Evolutionary conservation across 805 yeast genomes (phyloP), one percentile per base, ranked within the genome.

Genomic region (Diddensiella santjacobensis): DNA sequence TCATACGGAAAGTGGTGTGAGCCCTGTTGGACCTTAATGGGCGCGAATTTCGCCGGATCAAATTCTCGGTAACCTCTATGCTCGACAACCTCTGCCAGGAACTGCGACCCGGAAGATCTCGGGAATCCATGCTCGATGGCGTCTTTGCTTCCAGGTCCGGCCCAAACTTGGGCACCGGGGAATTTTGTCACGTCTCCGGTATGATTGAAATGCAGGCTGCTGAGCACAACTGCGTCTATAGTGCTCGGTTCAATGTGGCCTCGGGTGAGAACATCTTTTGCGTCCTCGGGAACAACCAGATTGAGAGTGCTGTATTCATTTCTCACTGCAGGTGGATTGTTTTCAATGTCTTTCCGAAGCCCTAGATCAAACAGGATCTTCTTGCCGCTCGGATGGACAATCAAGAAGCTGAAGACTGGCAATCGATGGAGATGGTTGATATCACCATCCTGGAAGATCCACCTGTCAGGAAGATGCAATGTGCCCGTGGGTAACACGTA

Each of bases 281-380:
- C 31, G 13, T 26, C 31, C 13, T 26, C 31, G 11, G 31, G 31
- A 26, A 24, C 15, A 40, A 6, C n/a, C 23, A 20, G 13, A 15
- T 22, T 40, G 6, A 23, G 23, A n/a, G 11, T 19, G 23, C 17
- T 19, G 18, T 40, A 24, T 24, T 18, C 31, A 29, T 24, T 19
- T 22, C 42, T 22, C 15, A 40, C 23, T 40, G 20, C 35, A 24
- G 42, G 15, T 17, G 26, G 15, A 40, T 40, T 20, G 30, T 20
- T 40, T 22, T 40, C 15, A 19, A 40, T 18, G 22, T 40, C 19
- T 22, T 3, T 40, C 13, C 26, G 18, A 40, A 40, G 42, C 4
- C 42, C 42, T 18, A 40, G 35, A 22, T 40, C 42, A 40, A 40
- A 40, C 26, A 40, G 26, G 8, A 40, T n/a, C 23, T 40, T 40